Evolutionary conservation across 768 basidiomycete species (phyloP), one percentile per base, ranked within the genome.

Genomic region (Rubroboletus pulcherrimus): DNA sequence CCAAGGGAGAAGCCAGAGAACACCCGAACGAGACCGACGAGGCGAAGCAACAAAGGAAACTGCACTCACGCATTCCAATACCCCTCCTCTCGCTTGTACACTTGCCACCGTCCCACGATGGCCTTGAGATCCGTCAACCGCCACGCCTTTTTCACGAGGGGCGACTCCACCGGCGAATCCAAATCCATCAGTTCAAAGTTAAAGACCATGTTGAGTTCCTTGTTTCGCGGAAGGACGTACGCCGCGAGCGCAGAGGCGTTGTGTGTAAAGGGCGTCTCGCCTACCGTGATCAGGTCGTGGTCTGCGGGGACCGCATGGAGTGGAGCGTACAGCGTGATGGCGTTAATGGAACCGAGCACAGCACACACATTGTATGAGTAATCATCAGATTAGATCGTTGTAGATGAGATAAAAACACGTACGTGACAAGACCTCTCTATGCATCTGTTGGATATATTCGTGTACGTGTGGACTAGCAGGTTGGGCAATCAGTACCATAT

Each of bases 361-460:
- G 50, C 42, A 48, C 35, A 17, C 43, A 37, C 42, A 24, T 19
- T 19, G 34, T 11, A 37, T 56, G 44, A 59, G 37, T 54, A 15
- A 63, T 55, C 63, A 43, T 26, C 51, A 17, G 61, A 66, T 51
- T 54, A 60, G 24, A 24, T 24, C 24, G 24, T 24, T 24, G 2
- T 24, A 24, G 58, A 56, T 49, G 58, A 42, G 47, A 55, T 47
- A 54, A 43, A 31, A 39, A 51, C 41, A 74, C 82, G 56, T 61
- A 86, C 84, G 72, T 10, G 81, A 81, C 15, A 88, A 74, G 5
- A 89, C 84, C 58, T 83, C 76, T 34, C 59, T 51, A 53, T 84
- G 67, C 85, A 91, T 87, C 70, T 89, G 82, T 59, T 79, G 74
- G 44, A 91, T 63, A 63, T 78, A 90, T 54, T 87, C 82, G 62